Conservation (phyloP, 225 moss, liverwort and hornwort genomes). For the Physcomitrellopsis africana region DNA sequence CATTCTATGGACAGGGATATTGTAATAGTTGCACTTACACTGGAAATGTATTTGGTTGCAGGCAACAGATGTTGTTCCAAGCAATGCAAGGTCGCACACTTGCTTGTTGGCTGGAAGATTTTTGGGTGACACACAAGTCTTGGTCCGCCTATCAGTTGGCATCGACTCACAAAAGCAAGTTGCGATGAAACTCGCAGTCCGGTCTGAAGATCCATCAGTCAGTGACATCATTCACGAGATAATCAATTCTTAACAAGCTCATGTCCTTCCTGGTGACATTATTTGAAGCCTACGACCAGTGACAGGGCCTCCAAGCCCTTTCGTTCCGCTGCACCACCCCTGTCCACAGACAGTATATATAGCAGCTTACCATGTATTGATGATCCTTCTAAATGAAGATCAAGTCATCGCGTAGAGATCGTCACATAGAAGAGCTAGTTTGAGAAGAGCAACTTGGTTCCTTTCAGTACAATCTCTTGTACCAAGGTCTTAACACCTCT, state of each 20-base stretch:
- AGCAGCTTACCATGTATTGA: slow-evolving; percentile 21
- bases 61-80: slow-evolving; percentile 77
- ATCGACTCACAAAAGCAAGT: slow-evolving; percentile 88
- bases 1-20: background rate
- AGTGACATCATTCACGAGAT: slow-evolving; percentile 84
- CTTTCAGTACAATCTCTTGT: slow-evolving; percentile 25
- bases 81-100: slow-evolving; percentile 87
- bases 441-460: slow-evolving; percentile 28
- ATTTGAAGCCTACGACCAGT: background rate
- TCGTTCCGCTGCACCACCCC: slow-evolving; percentile 3
- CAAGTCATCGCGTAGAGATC: slow-evolving; percentile 15
- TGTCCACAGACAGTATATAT: slow-evolving; percentile 1
- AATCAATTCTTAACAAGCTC: slow-evolving; percentile 65
- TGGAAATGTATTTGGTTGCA: slow-evolving; percentile 36
- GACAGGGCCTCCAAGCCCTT: background rate
- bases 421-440: slow-evolving; percentile 31
- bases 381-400: background rate
- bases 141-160: slow-evolving; percentile 83
- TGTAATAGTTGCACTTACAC: slow-evolving; percentile 7
- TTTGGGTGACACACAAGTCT: slow-evolving; percentile 70
- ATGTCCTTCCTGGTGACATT: slow-evolving; percentile 22
- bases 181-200: slow-evolving; percentile 89
- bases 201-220: slow-evolving; percentile 70
- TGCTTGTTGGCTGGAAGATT: slow-evolving; percentile 80
- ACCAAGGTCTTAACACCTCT: slow-evolving; percentile 38